Conservation (phyloP, 73 alveolate genomes). For the Tetrahymena elliotti region DNA sequence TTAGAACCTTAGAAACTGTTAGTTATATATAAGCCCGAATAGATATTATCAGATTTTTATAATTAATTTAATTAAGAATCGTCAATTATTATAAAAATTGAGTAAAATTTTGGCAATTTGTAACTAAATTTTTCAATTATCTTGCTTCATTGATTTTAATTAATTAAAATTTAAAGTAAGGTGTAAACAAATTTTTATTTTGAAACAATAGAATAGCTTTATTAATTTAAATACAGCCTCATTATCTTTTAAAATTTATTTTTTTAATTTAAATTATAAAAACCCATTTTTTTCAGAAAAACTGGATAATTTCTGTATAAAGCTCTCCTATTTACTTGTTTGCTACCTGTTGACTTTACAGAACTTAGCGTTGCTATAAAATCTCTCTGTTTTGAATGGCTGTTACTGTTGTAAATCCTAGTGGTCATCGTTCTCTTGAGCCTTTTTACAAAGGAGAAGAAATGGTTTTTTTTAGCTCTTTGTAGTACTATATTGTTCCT, state of each 20-base stretch:
- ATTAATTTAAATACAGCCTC: not conserved
- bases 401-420: not conserved
- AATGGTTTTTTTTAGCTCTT: not conserved
- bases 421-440: not conserved
- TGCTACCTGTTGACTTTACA: no score
- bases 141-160: not conserved
- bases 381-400: not conserved
- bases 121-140: not conserved
- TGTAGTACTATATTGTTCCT: conserved; percentile 27
- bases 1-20: no score
- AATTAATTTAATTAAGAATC: not conserved
- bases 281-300: no score
- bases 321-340: no score
- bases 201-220: not conserved
- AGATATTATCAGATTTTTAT: not conserved
- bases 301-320: no score
- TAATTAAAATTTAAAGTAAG: not conserved
- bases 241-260: not conserved
- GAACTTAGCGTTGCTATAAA: not conserved
- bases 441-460: not conserved
- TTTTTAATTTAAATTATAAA: no score
- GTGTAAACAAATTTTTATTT: not conserved
- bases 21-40: not conserved
- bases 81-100: not conserved
- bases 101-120: not conserved